Evolutionary conservation across 2,329 filamentous ascomycete genomes (phyloP).

Genomic region (Cladorrhinum sp.): DNA sequence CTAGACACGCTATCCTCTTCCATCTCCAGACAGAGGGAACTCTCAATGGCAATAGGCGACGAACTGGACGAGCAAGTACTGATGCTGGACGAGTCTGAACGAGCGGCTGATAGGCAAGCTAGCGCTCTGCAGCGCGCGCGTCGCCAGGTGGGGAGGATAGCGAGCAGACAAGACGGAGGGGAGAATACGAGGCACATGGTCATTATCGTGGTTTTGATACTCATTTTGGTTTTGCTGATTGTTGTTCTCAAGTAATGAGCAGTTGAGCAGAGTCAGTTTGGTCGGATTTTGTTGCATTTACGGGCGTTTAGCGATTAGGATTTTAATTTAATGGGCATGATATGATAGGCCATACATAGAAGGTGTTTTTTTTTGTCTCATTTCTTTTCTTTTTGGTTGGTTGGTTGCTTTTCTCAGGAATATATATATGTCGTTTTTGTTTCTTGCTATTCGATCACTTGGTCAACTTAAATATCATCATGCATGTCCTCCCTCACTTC

Average conservation of each 20-base stretch:
- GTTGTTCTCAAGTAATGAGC: conserved; percentile 74
- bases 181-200: conserved; percentile 86
- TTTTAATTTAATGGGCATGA: too few species aligned
- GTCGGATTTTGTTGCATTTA: too few species aligned
- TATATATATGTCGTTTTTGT: too few species aligned
- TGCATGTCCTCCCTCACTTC: too few species aligned
- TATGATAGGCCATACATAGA: too few species aligned
- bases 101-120: conserved; percentile 76
- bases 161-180: conserved; percentile 74
- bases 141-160: conserved; percentile 67
- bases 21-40: conserved; percentile 84
- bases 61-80: conserved; percentile 89
- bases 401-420: too few species aligned
- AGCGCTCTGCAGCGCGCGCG: conserved; percentile 71
- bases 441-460: too few species aligned
- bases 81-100: conserved; percentile 86
- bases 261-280: too few species aligned
- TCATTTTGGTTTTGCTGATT: conserved; percentile 79
- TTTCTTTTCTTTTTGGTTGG: neutral
- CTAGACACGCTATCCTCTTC: conserved; percentile 83
- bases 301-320: neutral
- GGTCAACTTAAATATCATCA: too few species aligned
- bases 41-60: conserved; percentile 94
- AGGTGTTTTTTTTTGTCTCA: neutral
- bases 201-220: conserved; percentile 75